Evolutionary conservation across 768 basidiomycete species (phyloP), one percentile per base, ranked within the genome.

Genomic region (Melanogaster broomeanus): DNA sequence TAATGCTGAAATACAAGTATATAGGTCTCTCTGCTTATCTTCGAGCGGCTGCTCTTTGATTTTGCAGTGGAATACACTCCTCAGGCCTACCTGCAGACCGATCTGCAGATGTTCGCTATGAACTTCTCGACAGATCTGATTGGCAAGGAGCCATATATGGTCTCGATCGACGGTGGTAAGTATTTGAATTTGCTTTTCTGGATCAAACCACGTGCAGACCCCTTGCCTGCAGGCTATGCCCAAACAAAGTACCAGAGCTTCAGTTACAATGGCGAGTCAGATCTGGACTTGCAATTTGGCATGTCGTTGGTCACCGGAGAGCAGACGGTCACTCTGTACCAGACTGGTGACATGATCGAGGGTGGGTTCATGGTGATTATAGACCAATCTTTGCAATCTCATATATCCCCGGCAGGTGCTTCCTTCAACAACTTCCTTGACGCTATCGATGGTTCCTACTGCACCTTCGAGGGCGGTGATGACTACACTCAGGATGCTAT

Each of bases 351-450:
- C 30, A 31, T 61, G 22, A 25, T 46, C 24, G 44, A 64, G 30
- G 63, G 71, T 59, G 41, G 2, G 56, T 48, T 28, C 28, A 46
- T 38, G 45, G 9, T 43, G 9, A n/a, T 37, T 16, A 3, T 38
- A 6, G 31, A 18, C 18, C 28, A 19, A 38, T 19, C 19, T 25
- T 18, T n/a, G 25, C 10, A 6, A 11, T 9, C 27, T 7, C 21
- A 18, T 28, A 7, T 46, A 21, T 24, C 22, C 10, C 25, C 18
- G 6, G 6, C 24, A 69, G 65, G 61, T 45, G 66, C 61, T 41
- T 73, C 70, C 6, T 71, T 72, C 55, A 71, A 71, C 47, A 71
- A 72, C 45, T 65, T 69, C 57, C 67, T 74, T n/a, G 72, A 74
- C 7, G 72, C 71, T 15, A 47, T 74, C 30, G 74, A 75, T 40